Percentiles rank a stretch among this genome's conserved stretches.
phyloP scores from a whole-genome alignment of 1,284 basidiomycete genomes.

The Rhodotorula sp. region DNA sequence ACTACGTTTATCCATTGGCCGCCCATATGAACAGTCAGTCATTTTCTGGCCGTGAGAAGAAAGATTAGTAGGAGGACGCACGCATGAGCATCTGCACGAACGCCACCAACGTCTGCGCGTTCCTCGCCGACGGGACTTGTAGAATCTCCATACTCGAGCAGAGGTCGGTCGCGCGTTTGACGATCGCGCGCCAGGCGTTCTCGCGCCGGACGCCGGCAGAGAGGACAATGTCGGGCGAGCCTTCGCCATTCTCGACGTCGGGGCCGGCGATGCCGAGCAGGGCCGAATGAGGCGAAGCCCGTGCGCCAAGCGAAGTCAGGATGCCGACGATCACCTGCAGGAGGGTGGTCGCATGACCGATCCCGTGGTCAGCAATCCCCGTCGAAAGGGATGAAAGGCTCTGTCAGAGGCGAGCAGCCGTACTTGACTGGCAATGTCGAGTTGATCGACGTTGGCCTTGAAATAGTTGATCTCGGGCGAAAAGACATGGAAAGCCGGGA shows the following conservation, averaged over 20 bases:
- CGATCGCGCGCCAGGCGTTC: constrained; percentile 38
- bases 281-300: constrained; percentile 37
- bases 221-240: constrained; percentile 30
- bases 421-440: constrained; percentile 31
- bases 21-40: no score
- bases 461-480: constrained; percentile 13
- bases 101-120: constrained; percentile 33
- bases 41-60: no score
- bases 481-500: constrained; percentile 36
- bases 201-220: constrained; percentile 33
- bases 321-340: constrained; percentile 31
- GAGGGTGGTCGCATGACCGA: not conserved
- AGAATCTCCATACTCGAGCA: constrained; percentile 33
- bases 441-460: constrained; percentile 27
- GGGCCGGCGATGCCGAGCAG: constrained; percentile 36
- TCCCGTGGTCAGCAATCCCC: no score
- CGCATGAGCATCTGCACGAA: constrained; percentile 37
- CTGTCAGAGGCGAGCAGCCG: not conserved
- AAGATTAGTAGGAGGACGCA: no score
- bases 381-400: no score
- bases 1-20: constrained; percentile 1
- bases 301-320: constrained; percentile 37
- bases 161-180: constrained; percentile 30
- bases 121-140: constrained; percentile 26
- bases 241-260: constrained; percentile 29